Base-by-base conservation (phyloP, 768 basidiomycete species). In the Cyclocybe cylindracea region DNA sequence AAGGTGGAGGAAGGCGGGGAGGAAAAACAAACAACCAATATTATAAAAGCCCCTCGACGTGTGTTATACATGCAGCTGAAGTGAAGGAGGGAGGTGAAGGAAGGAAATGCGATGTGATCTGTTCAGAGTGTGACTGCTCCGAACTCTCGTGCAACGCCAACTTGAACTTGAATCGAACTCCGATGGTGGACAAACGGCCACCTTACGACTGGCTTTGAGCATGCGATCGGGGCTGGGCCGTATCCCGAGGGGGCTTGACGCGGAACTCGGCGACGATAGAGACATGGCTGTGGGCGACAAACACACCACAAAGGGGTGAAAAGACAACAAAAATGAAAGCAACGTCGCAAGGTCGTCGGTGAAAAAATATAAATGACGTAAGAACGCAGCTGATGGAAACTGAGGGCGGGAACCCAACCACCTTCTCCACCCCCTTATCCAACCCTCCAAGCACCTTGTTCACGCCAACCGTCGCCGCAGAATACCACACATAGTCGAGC, bases 401-500 rank as follows among this genome's bases (percentile, higher is more conserved):
- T 98, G 93, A 2, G 86, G 83, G 69, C 29, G 97, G 97, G 79
- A 98, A 98, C 35, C 97, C 97, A 40, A 98, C 96, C 13, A 84
- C 84, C 73, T 92, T 92, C 57, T 88, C 85, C 66, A 98, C 66
- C 19, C 66, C 66, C 61, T 77, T 78, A 66, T 98, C 94, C 52
- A 98, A 86, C 67, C 89, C 92, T 10, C 91, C 91, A 39, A 98
- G 75, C n/a, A 96, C 84, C 16, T 86, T 85, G 54, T 87, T 94
- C 24, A 91, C 85, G 8, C 80, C 77, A 44, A 98, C 59, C 53
- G 84, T 91, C 44, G 77, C 73, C 0, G 84, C 80, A 52, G 88
- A 83, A 69, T 91, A 94, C 90, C 94, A 99, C 62, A 99, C 81
- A 66, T 98, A 95, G 71, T 99, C 97, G 58, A 99, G 81, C 47